Evolutionary conservation across 1,139 yeast genomes (phyloP), one percentile per base, ranked within the genome.

Genomic region (Saccharomyces pastorianus): DNA sequence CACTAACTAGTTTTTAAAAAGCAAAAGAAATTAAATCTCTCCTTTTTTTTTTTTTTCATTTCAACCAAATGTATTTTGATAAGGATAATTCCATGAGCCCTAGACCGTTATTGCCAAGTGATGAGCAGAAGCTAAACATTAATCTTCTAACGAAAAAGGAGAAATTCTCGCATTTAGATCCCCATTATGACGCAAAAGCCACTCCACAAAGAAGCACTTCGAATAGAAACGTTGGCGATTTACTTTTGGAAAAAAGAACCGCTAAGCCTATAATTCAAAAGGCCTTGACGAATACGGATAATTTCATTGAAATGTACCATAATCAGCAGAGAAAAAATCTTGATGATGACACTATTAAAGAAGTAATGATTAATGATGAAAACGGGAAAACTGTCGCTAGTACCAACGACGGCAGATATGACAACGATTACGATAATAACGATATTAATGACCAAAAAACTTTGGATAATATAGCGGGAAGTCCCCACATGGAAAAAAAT

Each of bases 361-460:
- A 50, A 46, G 58, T 53, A 4, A 63, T 59, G 6, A 61, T 63
- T 28, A 68, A 52, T 7, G 31, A 46, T n/a, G 46, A 48, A 17
- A 50, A 42, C 28, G 34, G 26, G 8, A 41, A 25, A 31, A 38
- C 47, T 32, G 47, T 17, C 4, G 46, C 17, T 14, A 48, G 27
- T 13, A 31, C n/a, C 28, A 46, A 28, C 20, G 28, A 14, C 1
- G 48, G 49, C 23, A 49, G 50, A 9, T 61, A 54, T 5, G 34
- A 51, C 20, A 44, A 49, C 71, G 53, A 84, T 85, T 13, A 84
- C 85, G 4, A 85, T 85, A 1, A 73, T 76, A 44, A 65, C 77
- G 4, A 72, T 79, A 69, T 76, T 13, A 86, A 86, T 7, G 51
- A 38, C 7, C 50, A 32, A 11, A 31, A 14, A 47, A 20, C 49